Evolutionary conservation across 768 basidiomycete genomes (phyloP).

Genomic region (Lenzites betulinus): DNA sequence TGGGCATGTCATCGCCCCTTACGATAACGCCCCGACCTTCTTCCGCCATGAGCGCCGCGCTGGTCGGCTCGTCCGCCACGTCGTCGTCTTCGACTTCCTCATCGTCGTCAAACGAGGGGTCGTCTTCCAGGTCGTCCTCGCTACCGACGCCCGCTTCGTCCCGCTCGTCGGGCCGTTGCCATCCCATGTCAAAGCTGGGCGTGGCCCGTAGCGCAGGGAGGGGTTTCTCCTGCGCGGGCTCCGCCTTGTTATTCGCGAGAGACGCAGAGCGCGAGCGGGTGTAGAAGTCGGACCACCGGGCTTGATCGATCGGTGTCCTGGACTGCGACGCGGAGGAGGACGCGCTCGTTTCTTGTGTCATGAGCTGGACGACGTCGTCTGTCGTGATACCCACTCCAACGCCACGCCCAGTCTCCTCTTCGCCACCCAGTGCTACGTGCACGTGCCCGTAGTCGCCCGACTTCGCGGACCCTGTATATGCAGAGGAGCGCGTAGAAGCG

Average conservation of each 20-base stretch:
- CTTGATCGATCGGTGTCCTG: slow-evolving; percentile 59
- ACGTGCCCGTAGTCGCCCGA: slow-evolving; percentile 67
- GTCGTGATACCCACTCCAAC: slow-evolving; percentile 62
- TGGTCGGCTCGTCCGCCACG: slow-evolving; percentile 71
- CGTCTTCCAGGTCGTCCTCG: slow-evolving; percentile 51
- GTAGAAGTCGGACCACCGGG: slow-evolving; percentile 76
- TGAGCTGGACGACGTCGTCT: slow-evolving; percentile 64
- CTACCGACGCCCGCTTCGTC: slow-evolving; percentile 65
- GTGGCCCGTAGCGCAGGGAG: slow-evolving; percentile 51
- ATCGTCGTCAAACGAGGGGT: slow-evolving; percentile 41
- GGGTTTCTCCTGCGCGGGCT: slow-evolving; percentile 41
- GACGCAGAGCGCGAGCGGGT: slow-evolving; percentile 76
- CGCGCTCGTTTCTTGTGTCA: slow-evolving; percentile 51
- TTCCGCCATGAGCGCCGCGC: slow-evolving; percentile 77
- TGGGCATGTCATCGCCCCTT: slow-evolving; percentile 62
- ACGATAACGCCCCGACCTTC: slow-evolving; percentile 86
- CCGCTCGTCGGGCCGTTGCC: slow-evolving; percentile 72
- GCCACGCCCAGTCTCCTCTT: slow-evolving; percentile 47
- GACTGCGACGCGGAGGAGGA: slow-evolving; percentile 49
- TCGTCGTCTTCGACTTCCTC: slow-evolving; percentile 52
- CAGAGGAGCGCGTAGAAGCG: slow-evolving; percentile 72
- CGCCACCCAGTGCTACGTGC: slow-evolving; percentile 60
- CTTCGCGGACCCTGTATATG: slow-evolving; percentile 74
- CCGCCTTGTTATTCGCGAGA: slow-evolving; percentile 48
- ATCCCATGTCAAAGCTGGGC: slow-evolving; percentile 75